Evolutionary conservation across 225 moss, liverwort and hornwort genomes (phyloP).

Genomic region (Takakia lepidozioides): DNA sequence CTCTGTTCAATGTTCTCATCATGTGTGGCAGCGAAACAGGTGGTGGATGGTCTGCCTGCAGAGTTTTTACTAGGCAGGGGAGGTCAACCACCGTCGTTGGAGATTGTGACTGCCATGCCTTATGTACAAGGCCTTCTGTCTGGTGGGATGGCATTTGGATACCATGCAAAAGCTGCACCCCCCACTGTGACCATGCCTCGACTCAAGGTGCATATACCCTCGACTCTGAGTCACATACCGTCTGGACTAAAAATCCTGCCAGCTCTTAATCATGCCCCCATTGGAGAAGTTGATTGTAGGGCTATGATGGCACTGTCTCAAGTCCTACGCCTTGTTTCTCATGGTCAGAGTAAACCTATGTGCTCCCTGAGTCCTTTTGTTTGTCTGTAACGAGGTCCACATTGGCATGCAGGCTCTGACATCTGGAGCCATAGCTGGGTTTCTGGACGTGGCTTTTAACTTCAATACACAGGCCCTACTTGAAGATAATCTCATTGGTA

Average conservation of each 20-base stretch:
- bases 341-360: too few species aligned
- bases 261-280: too few species aligned
- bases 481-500: slow-evolving; percentile 72
- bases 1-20: too few species aligned
- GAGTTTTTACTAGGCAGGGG: slow-evolving; percentile 72
- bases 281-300: too few species aligned
- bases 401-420: slow-evolving; percentile 63
- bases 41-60: slow-evolving; percentile 85
- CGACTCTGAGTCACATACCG: too few species aligned
- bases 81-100: slow-evolving; percentile 29
- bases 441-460: slow-evolving; percentile 88
- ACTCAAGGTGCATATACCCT: slow-evolving; percentile 56
- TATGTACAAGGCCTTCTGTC: slow-evolving; percentile 53
- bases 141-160: slow-evolving; percentile 53
- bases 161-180: slow-evolving; percentile 78
- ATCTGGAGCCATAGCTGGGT: slow-evolving; percentile 89
- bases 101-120: slow-evolving; percentile 58
- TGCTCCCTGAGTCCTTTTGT: too few species aligned
- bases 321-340: too few species aligned
- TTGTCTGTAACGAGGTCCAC: too few species aligned
- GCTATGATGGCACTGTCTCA: too few species aligned
- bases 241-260: too few species aligned
- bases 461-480: slow-evolving; percentile 88
- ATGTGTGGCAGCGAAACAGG: slow-evolving; percentile 18
- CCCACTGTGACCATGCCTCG: slow-evolving; percentile 97